Conservation (phyloP, 129 eudicot species). For the Arctium minus region DNA sequence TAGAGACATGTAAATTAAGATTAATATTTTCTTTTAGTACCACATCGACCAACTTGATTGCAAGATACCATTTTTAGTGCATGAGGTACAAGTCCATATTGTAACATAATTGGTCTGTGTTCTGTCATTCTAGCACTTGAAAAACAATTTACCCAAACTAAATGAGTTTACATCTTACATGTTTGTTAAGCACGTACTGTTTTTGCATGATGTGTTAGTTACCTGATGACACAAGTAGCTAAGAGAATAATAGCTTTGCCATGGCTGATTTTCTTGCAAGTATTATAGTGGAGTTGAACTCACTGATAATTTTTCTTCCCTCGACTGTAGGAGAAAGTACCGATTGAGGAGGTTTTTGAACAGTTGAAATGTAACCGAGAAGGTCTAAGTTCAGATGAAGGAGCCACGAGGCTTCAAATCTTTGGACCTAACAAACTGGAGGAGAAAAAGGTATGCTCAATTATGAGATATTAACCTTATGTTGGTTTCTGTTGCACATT, state of each 20-base stretch:
- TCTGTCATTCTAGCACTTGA: no score
- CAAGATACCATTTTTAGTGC: conserved; percentile 7
- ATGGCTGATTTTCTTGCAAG: not conserved
- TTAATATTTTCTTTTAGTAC: not conserved
- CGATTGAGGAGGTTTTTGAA: conserved; percentile 91
- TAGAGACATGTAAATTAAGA: not conserved
- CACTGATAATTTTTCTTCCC: not conserved
- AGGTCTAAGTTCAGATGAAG: conserved; percentile 77
- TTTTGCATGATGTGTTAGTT: not conserved
- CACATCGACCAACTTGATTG: not conserved
- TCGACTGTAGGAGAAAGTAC: conserved; percentile 67
- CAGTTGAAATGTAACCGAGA: conserved; percentile 83
- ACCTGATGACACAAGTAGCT: not conserved
- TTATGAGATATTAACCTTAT: not conserved
- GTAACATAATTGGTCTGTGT: not conserved
- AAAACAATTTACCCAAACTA: not conserved
- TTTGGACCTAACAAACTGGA: conserved; percentile 89
- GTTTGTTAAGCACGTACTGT: not conserved
- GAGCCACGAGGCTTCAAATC: conserved; percentile 68
- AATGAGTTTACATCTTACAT: not conserved
- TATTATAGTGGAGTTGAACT: not conserved
- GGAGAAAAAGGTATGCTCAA: conserved; percentile 63
- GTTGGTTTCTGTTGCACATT: not conserved
- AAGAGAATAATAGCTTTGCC: not conserved
- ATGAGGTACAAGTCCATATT: not conserved